Evolutionary conservation across 2,329 filamentous ascomycete genomes (phyloP), one percentile per base, ranked within the genome.

Genomic region (Ceratocystis lukuohia): DNA sequence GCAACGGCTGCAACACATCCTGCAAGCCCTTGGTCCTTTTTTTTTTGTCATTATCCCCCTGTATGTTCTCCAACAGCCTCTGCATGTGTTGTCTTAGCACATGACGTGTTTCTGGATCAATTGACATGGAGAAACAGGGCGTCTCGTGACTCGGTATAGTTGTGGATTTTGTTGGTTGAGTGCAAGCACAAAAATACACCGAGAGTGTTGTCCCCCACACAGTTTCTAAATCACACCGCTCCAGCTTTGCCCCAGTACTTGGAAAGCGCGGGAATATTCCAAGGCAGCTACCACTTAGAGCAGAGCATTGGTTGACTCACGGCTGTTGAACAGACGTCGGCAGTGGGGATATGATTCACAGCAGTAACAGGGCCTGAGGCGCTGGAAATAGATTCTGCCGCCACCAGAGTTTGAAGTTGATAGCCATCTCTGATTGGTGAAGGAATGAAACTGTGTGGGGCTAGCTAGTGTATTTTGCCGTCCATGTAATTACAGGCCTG

Each of bases 71-170:
- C 56, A 59, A 59, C 48, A 33, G 7, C 25, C 6, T 6, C 56
- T 59, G 56, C 56, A 59, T 59, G 56, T 33, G 56, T 59, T 59
- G 56, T 59, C 56, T 7, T n/a, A 8, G 56, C 56, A 59, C 56
- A 59, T 59, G 56, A 59, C 56, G 56, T 59, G 56, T 30, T 59
- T 59, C 17, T 59, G 25, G 56, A 20, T 33, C 30, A 30, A 53
- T 25, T 59, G 56, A 28, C 25, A 59, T 59, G 56, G 56, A 59
- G 28, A 59, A 59, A 59, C 17, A 37, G 56, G 17, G 56, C 28
- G 56, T 59, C 56, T 59, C 28, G 56, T 59, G 56, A 59, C 28
- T 33, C 20, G 22, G 20, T 15, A 25, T 37, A 3, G 30, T 28
- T 33, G 4, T 33, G 15, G 25, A 6, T 57, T 25, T 57, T 30